Conservation (phyloP, 352 stramenopile species). For the Phytophthora colocasiae region DNA sequence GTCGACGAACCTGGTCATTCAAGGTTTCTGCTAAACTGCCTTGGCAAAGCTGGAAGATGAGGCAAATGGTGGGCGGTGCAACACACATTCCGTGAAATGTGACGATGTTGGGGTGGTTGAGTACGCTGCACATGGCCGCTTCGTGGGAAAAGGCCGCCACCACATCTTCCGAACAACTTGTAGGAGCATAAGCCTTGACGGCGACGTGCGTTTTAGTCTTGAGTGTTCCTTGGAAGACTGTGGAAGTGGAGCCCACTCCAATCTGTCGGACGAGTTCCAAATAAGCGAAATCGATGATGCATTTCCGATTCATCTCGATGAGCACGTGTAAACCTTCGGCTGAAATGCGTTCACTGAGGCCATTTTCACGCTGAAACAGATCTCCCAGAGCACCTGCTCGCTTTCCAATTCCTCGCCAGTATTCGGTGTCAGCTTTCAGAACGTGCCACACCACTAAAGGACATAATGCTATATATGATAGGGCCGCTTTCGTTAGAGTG, state of each 20-base stretch:
- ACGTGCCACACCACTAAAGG: constrained; percentile 55
- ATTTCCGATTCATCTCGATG: constrained; percentile 63
- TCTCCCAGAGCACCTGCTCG: constrained; percentile 40
- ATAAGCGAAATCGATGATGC: constrained; percentile 65
- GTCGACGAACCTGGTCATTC: constrained; percentile 23
- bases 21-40: constrained; percentile 36
- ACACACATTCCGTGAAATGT: constrained; percentile 51
- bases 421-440: constrained; percentile 51
- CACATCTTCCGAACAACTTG: constrained; percentile 36
- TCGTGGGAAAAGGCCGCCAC: constrained; percentile 54
- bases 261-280: constrained; percentile 46
- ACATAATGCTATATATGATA: constrained; percentile 31
- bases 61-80: constrained; percentile 49
- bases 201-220: constrained; percentile 49
- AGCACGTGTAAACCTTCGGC: constrained; percentile 52
- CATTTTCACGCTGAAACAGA: constrained; percentile 38
- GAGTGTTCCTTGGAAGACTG: constrained; percentile 43
- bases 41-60: constrained; percentile 51
- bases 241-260: constrained; percentile 36
- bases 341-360: constrained; percentile 43
- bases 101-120: constrained; percentile 54
- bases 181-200: constrained; percentile 55
- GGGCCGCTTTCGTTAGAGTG: constrained; percentile 20
- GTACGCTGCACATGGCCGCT: constrained; percentile 42
- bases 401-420: constrained; percentile 53